Evolutionary conservation across 805 yeast species (phyloP), one percentile per base, ranked within the genome.

Genomic region (Wickerhamomyces queroliae): DNA sequence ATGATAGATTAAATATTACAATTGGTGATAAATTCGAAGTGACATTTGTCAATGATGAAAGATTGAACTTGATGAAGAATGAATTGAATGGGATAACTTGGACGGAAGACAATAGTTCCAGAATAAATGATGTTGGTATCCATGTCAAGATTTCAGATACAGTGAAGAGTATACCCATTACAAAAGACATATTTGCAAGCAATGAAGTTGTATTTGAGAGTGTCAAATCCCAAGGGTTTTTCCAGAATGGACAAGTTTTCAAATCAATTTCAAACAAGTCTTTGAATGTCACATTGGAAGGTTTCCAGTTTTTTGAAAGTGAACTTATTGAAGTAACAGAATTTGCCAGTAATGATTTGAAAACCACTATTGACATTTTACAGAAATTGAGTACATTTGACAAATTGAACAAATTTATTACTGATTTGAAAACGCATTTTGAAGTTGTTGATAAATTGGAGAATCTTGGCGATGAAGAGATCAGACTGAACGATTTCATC

Each of bases 11-110:
- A 18, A 30, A 37, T 2, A 26, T 51, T 12, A 23, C 37, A n/a
- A 22, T 53, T 4, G 33, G 30, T 26, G 46, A 39, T 2, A 15
- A 19, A 21, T 46, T 42, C 24, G 35, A 40, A 22, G 7, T 54
- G 2, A 40, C 38, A 3, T 15, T 54, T 2, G 35, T 38, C 1
- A 38, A 34, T 17, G 59, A 54, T 42, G 59, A 51, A 8, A 31
- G 45, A 16, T 18, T 46, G 2, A 13, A 26, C 3, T 22, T 48
- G 2, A 7, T 4, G 9, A 32, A 26, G 5, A 18, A 4, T 5
- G 24, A 28, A 12, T 18, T 12, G 7, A 16, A 28, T 18, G 21
- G 15, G 16, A 10, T 12, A 33, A 27, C n/a, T n/a, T 38, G 36
- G 36, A 27, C 16, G 4, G 41, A 19, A 3, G 32, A 18, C 5